Conservation (phyloP, 164 flowering plant species). For the Amborella trichopoda region DNA sequence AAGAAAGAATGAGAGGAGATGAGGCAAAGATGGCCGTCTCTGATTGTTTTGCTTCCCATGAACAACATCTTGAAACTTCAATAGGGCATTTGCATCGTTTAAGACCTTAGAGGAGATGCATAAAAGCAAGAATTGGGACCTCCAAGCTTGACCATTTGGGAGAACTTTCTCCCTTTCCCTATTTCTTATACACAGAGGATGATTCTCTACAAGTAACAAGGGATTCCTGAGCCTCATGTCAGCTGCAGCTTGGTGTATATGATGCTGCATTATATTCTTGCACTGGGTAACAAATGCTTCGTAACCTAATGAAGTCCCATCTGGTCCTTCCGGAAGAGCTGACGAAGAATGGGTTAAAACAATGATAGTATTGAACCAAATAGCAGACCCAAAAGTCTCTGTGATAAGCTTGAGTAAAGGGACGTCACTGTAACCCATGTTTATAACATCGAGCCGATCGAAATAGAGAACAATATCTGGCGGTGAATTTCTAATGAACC, state of each 20-base stretch:
- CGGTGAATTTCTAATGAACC: constrained; percentile 42
- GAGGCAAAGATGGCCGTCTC: constrained; percentile 77
- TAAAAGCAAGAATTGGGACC: constrained; percentile 53
- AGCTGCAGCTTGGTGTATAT: constrained; percentile 60
- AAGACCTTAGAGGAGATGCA: constrained; percentile 76
- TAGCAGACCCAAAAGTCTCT: constrained; percentile 66
- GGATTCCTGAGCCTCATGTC: constrained; percentile 74
- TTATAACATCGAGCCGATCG: constrained; percentile 78
- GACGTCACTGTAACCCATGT: constrained; percentile 52
- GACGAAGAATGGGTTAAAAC: constrained; percentile 89
- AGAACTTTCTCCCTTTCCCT: constrained; percentile 58
- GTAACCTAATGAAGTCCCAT: constrained; percentile 54
- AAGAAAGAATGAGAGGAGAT: constrained; percentile 78
- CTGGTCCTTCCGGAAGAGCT: constrained; percentile 69
- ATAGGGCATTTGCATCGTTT: constrained; percentile 51
- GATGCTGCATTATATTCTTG: constrained; percentile 50
- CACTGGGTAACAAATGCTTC: constrained; percentile 58
- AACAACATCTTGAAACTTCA: constrained; percentile 50
- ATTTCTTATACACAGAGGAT: constrained; percentile 57
- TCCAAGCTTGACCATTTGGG: constrained; percentile 87
- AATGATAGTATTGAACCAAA: constrained; percentile 89
- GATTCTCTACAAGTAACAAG: constrained; percentile 80
- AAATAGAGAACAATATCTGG: constrained; percentile 84
- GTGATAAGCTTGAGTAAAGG: constrained; percentile 77
- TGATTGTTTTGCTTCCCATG: constrained; percentile 38